Conservation (phyloP, 331 rosid species). For the Malus hybrid region DNA sequence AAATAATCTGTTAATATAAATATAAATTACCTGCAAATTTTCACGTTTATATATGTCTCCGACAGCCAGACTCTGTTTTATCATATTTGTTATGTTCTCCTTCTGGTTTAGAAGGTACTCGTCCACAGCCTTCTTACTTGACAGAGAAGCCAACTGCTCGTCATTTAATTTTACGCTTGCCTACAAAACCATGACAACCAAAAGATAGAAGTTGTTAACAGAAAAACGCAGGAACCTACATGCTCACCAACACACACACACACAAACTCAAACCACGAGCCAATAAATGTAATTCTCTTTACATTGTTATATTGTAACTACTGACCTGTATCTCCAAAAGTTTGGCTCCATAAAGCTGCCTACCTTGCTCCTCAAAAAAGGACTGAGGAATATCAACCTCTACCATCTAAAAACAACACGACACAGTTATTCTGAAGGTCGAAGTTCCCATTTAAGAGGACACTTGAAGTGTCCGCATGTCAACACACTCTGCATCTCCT, state of each 20-base stretch:
- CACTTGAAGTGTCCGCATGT: not conserved
- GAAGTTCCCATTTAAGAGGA: not conserved
- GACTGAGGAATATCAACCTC: slow-evolving; percentile 84
- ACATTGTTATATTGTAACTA: not conserved
- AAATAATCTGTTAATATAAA: slow-evolving; percentile 2
- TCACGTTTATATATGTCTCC: slow-evolving; percentile 90
- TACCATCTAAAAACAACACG: slow-evolving; percentile 57
- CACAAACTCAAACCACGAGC: not conserved
- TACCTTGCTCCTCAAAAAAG: slow-evolving; percentile 92
- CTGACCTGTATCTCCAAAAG: slow-evolving; percentile 83
- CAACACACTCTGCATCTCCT: not conserved
- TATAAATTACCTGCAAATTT: slow-evolving; percentile 63
- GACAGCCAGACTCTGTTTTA: slow-evolving; percentile 91
- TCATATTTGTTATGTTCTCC: slow-evolving; percentile 64
- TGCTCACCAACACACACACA: not conserved
- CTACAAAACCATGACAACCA: slow-evolving; percentile 33
- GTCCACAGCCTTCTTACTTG: slow-evolving; percentile 81
- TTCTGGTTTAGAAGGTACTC: slow-evolving; percentile 78
- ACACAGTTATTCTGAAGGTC: not conserved
- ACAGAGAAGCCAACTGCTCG: slow-evolving; percentile 71
- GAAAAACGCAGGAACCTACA: not conserved
- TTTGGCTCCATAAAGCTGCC: slow-evolving; percentile 86
- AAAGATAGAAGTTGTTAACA: not conserved
- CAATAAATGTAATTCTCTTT: not conserved
- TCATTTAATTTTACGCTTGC: slow-evolving; percentile 61